Conservation (phyloP, 2,329 filamentous ascomycete genomes). For the Stemphylium lycopersici region DNA sequence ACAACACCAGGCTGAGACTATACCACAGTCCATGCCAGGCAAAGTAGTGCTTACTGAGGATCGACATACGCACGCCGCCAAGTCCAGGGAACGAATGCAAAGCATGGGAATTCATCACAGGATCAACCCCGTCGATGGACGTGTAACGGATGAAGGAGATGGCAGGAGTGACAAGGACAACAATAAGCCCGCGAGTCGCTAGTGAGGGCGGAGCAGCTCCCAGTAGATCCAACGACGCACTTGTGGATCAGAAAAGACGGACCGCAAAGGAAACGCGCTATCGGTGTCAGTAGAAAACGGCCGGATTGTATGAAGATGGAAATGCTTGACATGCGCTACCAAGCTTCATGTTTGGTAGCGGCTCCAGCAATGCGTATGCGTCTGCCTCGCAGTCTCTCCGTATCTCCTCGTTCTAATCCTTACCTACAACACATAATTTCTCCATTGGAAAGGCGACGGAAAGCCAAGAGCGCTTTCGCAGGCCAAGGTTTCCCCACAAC, state of each 20-base stretch:
- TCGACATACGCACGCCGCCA: background rate
- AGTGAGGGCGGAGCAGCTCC: constrained; percentile 22
- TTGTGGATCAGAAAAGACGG: background rate
- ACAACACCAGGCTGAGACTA: background rate
- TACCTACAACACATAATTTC: background rate
- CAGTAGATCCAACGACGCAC: background rate
- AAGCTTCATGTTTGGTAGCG: constrained; percentile 22
- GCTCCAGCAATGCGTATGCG: background rate
- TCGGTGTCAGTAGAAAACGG: constrained; percentile 4
- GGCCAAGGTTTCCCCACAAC: background rate
- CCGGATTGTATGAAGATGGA: background rate
- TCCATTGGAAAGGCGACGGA: background rate
- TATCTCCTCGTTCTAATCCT: background rate
- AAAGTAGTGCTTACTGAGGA: constrained; percentile 7
- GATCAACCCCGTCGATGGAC: constrained; percentile 20
- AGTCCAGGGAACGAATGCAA: background rate
- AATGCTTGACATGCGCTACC: constrained; percentile 2
- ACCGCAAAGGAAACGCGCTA: background rate
- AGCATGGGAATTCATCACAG: background rate
- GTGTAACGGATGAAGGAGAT: constrained; percentile 15
- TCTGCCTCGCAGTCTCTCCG: background rate
- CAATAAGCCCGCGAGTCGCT: constrained; percentile 7
- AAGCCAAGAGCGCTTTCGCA: background rate
- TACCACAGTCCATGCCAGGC: background rate
- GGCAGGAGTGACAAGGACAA: constrained; percentile 5